Evolutionary conservation across 2,329 filamentous ascomycete genomes (phyloP), one percentile per base, ranked within the genome.

Genomic region (Trichoderma aggressivum): DNA sequence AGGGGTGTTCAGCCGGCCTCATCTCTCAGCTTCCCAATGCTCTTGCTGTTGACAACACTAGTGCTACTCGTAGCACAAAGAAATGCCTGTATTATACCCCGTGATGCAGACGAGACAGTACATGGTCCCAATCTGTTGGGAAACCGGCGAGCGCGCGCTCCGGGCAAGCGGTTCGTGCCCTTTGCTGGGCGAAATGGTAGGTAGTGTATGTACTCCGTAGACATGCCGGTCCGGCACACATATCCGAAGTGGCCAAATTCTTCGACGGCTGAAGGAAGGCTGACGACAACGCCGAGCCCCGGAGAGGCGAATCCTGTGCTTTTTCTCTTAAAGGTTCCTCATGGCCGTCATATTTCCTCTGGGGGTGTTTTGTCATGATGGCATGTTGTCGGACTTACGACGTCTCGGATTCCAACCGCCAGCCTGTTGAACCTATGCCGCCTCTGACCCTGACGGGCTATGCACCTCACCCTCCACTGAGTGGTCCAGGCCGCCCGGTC

Each of bases 231-330:
- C 30, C 56, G 55, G 39, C 61, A 58, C 69, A 21, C n/a, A 43
- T 55, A 36, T 66, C 69, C 69, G 69, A 71, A 43, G 69, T 71
- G 69, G 69, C 69, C 69, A 71, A 66, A 16, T 53, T 53, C 62
- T 55, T 34, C n/a, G 28, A 69, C 39, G 18, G 12, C 66, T 30
- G n/a, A 16, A 43, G 36, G 43, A 36, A 59, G 55, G 67, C 59
- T 66, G 69, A 60, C 62, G 69, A 66, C 69, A 60, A n/a, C 69
- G 69, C 62, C 61, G 62, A 65, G 68, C 68, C 68, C 26, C 61
- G 58, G 61, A 69, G 56, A 56, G 39, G 64, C 64, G 50, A 56
- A 39, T 53, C 32, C 47, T 65, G n/a, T n/a, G n/a, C 21, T 34
- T 64, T 24, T 53, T 24, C 26, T 24, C 16, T 39, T 39, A n/a